phyloP scores from a whole-genome alignment of 176 grass and related monocot species.

The Otatea glauca region DNA sequence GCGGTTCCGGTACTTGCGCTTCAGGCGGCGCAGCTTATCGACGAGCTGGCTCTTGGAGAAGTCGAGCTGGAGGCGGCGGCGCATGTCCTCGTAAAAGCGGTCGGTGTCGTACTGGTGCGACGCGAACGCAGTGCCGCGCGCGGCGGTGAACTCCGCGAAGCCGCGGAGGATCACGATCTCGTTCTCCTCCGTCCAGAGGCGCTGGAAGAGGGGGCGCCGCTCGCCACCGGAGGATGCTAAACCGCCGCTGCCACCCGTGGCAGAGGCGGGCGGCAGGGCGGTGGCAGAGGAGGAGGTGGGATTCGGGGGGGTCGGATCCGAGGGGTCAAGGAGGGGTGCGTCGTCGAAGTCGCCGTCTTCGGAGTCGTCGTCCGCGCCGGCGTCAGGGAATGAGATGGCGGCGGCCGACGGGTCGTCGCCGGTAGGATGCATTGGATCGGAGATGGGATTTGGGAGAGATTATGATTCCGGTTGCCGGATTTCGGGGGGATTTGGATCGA shows the following conservation, averaged over 20 bases:
- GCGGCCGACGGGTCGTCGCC: slow-evolving; percentile 42
- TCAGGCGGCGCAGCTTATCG: slow-evolving; percentile 95
- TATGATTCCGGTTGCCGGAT: slow-evolving; percentile 39
- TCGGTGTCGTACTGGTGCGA: slow-evolving; percentile 99
- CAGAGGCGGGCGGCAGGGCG: slow-evolving; percentile 23
- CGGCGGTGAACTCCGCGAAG: slow-evolving; percentile 86
- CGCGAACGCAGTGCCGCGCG: slow-evolving; percentile 91
- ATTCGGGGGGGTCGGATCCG: slow-evolving; percentile 31
- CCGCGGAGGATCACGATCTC: slow-evolving; percentile 89
- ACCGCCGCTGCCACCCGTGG: slow-evolving; percentile 23
- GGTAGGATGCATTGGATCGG: slow-evolving; percentile 46
- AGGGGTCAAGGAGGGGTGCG: slow-evolving; percentile 43
- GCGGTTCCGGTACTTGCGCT: slow-evolving; percentile 97
- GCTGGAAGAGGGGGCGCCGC: slow-evolving; percentile 79
- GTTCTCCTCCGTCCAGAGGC: slow-evolving; percentile 97
- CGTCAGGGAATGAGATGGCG: slow-evolving; percentile 48
- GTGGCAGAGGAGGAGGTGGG: slow-evolving; percentile 41
- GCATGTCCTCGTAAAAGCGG: slow-evolving; percentile 97
- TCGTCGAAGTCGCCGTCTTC: slow-evolving; percentile 58
- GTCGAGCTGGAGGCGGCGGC: slow-evolving; percentile 77
- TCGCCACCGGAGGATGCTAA: slow-evolving; percentile 54
- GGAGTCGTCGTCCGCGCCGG: slow-evolving; percentile 51
- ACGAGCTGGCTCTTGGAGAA: slow-evolving; percentile 99
- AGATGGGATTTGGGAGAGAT: slow-evolving; percentile 28
- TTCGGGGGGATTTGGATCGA: slow-evolving; percentile 38